Conservation (phyloP, 2,329 filamentous ascomycete genomes). For the Exophiala oligosperma region DNA sequence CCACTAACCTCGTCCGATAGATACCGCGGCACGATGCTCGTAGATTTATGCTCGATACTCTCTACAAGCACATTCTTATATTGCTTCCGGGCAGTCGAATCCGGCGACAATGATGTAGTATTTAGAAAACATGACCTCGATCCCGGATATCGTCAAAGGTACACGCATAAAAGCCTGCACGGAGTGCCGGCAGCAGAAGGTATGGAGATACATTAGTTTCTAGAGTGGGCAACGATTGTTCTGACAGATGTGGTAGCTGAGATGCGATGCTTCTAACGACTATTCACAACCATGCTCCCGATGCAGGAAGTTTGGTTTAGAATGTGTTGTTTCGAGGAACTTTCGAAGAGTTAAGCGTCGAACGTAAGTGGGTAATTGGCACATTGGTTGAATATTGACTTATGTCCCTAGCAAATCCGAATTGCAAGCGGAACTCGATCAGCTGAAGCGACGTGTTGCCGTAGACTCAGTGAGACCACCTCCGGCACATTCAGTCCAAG, state of each 20-base stretch:
- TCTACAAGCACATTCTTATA: too few species aligned
- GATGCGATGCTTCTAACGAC: slow-evolving; percentile 12
- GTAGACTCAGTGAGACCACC: too few species aligned
- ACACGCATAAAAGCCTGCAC: slow-evolving; percentile 53
- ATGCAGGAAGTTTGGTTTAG: neutral
- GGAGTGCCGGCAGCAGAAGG: slow-evolving; percentile 66
- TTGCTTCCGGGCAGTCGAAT: too few species aligned
- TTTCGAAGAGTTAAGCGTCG: slow-evolving; percentile 4
- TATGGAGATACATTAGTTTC: slow-evolving; percentile 40
- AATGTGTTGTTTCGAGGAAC: slow-evolving; percentile 5
- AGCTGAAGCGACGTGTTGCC: neutral
- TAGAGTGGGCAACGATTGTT: neutral
- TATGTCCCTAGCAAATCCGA: slow-evolving; percentile 18
- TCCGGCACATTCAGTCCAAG: too few species aligned
- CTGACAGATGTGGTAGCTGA: neutral
- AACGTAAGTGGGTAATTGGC: neutral
- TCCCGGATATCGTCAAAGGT: neutral
- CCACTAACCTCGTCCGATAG: too few species aligned
- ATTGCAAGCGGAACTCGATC: slow-evolving; percentile 8
- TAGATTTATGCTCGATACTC: too few species aligned
- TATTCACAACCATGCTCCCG: slow-evolving; percentile 14
- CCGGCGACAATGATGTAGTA: too few species aligned
- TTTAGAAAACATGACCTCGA: too few species aligned
- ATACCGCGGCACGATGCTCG: too few species aligned
- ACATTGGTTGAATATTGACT: too few species aligned